Evolutionary conservation across 495 filamentous ascomycete genomes (phyloP), one percentile per base, ranked within the genome.

Genomic region (Parmelia sp.): DNA sequence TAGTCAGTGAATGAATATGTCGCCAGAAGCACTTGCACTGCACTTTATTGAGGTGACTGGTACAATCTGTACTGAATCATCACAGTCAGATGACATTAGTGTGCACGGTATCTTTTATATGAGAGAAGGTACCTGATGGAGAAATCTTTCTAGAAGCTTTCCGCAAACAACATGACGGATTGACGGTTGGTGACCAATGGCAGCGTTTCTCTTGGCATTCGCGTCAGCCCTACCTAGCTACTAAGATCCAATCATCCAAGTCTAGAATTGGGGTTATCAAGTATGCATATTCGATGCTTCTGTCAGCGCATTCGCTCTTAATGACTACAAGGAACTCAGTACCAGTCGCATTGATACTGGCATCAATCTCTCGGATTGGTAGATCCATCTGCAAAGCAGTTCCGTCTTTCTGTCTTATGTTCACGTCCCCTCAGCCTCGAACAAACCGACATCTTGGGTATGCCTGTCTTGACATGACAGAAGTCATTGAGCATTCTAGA

Each of bases 381-480:
- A 37, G 56, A 53, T 42, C 42, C 31, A 9, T 40, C 31, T 36
- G n/a, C 23, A 31, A 42, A 53, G 23, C 39, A 25, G 33, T 36
- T 36, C 23, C 33, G 57, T 64, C 17, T 23, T 7, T 31, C 31
- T 39, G 14, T 27, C 31, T 40, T 25, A 51, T 40, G 60, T 64
- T 25, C 29, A 59, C 60, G 56, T 64, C 56, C 36, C 23, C 44
- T 58, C 57, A 59, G 57, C 56, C 62, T 64, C 56, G 56, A 39
- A 47, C 33, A 59, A 42, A 53, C 44, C 56, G 60, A 51, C 56
- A 59, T 42, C 56, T 67, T 63, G 56, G 56, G 55, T 67, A 57
- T 55, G 61, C 56, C 49, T 58, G 65, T 49, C 57, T 51, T 40
- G 33, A 63, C 49, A 49, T 63, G 60, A 56, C 23, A 35, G 60